Base-by-base conservation (phyloP, 139 green algal genomes). In the Monoraphidium neglectum region DNA sequence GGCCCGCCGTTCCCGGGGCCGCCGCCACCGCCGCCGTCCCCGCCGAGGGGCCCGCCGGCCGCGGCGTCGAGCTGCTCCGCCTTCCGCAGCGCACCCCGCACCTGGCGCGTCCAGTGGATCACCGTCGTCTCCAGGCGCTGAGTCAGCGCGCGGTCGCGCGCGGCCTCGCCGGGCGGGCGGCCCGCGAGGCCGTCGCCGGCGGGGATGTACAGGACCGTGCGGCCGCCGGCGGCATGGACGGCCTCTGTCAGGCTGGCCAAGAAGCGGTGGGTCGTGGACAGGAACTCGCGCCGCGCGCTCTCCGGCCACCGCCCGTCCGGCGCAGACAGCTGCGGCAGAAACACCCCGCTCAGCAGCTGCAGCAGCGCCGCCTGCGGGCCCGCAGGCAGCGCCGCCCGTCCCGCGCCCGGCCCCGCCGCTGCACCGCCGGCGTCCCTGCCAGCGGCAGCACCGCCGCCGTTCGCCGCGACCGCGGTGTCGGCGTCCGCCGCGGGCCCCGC, bases 71-170 rank as follows among this genome's bases (percentile, higher is more conserved):
- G 61, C 72, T 51, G 43, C 43, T 51, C 8, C 43, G 43, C 43
- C 43, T 67, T 66, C n/a, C 73, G 71, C 18, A 79, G 64, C 24
- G 72, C 73, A 32, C 56, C 70, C 0, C 68, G 54, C 35, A 84
- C 69, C 83, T 97, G 92, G 0, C 90, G 77, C 18, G 92, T 96
- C 91, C 93, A 97, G 71, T 96, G 90, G 43, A 97, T 94, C 64
- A 95, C 76, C 21, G 83, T 93, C 37, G 82, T 87, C 82, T 98
- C 94, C 37, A 97, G 86, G 12, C 87, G 86, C 87, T 97, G 93
- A 43, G 96, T 87, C 23, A 97, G 83, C 59, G 95, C 87, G 76
- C 93, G 93, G 46, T 94, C 78, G 32, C 78, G 72, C 0, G 83
- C 76, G 18, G 68, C 62, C 24, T 36, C 69, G 16, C 57, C 32